These are phyloP conservation scores for Neodidymelliopsis sp. DNA, from an alignment of 2,329 filamentous ascomycete genomes.

Conservation along the genomic window DNA sequence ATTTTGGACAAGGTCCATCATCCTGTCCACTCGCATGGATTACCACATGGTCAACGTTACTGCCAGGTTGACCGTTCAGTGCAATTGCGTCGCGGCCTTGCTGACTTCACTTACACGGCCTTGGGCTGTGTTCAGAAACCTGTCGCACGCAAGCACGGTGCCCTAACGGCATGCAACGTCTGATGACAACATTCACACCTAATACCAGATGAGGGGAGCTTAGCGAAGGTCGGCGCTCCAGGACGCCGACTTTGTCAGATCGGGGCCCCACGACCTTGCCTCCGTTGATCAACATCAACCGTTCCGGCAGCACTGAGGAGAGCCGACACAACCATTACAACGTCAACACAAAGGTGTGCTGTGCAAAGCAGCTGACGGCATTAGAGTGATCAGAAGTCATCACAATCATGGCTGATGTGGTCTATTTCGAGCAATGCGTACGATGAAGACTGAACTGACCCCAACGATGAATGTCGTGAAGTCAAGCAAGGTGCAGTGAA, in stretches of 20 bases:
- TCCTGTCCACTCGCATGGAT: too few relatives aligned
- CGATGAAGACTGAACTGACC: neutral
- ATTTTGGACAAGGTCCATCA: too few relatives aligned
- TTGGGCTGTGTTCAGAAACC: conserved; percentile 4
- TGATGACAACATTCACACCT: conserved; percentile 4
- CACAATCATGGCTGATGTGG: conserved; percentile 8
- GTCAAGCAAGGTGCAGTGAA: neutral
- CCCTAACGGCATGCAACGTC: conserved; percentile 2
- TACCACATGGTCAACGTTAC: too few relatives aligned
- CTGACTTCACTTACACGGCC: conserved; percentile 3
- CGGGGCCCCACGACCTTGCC: conserved; percentile 8
- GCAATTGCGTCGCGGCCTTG: neutral
- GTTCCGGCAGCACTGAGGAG: conserved; percentile 18
- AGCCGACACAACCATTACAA: conserved; percentile 15
- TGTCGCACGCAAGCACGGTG: neutral
- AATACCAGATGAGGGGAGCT: neutral
- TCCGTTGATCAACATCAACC: conserved; percentile 17
- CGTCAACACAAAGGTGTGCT: conserved; percentile 15
- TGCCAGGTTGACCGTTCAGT: neutral
- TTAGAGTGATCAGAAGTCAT: neutral
- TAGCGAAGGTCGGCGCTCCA: conserved; percentile 7
- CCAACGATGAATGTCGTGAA: neutral
- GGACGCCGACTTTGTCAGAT: conserved; percentile 12
- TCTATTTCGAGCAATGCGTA: conserved; percentile 11
- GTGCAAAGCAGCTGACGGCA: conserved; percentile 9